Percentiles rank a stretch among this genome's conserved stretches.
These are phyloP conservation scores for Auxenochlorella pyrenoidosa DNA, from an alignment of 139 green algal genomes.

Conservation along the genomic window DNA sequence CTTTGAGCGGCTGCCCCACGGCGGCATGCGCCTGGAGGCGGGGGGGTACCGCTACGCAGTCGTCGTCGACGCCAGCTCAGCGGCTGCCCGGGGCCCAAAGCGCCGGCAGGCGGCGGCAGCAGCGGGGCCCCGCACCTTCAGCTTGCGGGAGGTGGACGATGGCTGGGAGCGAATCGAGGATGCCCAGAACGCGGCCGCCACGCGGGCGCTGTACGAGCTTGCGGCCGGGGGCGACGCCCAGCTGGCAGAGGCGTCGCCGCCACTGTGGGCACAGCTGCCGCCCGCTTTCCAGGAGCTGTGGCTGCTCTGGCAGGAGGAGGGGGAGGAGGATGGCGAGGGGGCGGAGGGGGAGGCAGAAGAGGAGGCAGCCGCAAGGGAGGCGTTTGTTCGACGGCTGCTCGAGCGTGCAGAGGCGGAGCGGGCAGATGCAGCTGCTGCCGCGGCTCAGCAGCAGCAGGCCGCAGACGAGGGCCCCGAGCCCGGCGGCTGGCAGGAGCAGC, in stretches of 20 bases:
- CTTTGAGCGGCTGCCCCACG: slow-evolving; percentile 71
- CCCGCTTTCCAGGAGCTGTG: slow-evolving; percentile 61
- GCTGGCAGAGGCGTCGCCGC: neutral
- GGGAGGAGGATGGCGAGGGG: neutral
- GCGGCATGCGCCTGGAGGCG: slow-evolving; percentile 52
- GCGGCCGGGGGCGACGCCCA: slow-evolving; percentile 5
- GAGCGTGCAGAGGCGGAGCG: neutral
- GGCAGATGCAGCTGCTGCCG: neutral
- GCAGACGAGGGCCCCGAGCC: neutral
- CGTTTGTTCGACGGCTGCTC: slow-evolving; percentile 43
- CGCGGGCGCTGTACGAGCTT: slow-evolving; percentile 63
- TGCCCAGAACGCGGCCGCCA: slow-evolving; percentile 87
- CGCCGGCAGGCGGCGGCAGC: slow-evolving; percentile 9
- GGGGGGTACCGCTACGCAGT: slow-evolving; percentile 57
- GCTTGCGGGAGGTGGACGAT: slow-evolving; percentile 62
- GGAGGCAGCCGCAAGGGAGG: neutral
- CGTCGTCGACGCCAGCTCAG: slow-evolving; percentile 32
- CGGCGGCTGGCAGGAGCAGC: slow-evolving; percentile 23
- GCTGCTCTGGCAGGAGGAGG: slow-evolving; percentile 55
- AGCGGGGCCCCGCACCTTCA: slow-evolving; percentile 48
- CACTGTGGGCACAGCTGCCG: slow-evolving; percentile 51
- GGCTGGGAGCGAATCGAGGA: slow-evolving; percentile 78
- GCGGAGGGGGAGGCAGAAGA: neutral
- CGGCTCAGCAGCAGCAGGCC: neutral
- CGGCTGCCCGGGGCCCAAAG: neutral